Conservation (phyloP, 2,329 filamentous ascomycete species). For the Lasiodiplodia theobromae region DNA sequence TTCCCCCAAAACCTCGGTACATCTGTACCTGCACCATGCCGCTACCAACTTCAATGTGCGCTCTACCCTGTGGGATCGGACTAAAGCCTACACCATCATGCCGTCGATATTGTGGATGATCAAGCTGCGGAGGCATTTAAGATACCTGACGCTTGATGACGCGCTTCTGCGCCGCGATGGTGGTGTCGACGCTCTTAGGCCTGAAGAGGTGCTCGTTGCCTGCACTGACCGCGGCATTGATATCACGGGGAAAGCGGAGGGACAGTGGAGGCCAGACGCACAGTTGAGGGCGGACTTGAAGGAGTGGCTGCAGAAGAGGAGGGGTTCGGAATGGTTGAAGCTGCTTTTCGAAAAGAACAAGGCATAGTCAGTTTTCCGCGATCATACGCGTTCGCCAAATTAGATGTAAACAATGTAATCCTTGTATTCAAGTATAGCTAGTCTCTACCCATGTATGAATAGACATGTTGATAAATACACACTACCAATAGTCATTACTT, state of each 20-base stretch:
- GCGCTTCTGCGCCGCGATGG: slow-evolving; percentile 69
- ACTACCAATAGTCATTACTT: too few species aligned
- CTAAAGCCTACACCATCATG: slow-evolving; percentile 52
- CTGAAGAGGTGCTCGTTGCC: slow-evolving; percentile 72
- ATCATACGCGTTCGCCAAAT: too few species aligned
- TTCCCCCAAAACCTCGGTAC: slow-evolving; percentile 39
- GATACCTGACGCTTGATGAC: slow-evolving; percentile 78
- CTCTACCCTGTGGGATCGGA: slow-evolving; percentile 48
- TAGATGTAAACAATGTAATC: too few species aligned
- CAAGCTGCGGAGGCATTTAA: slow-evolving; percentile 46
- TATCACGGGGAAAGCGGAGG: slow-evolving; percentile 52
- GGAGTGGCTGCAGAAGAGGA: slow-evolving; percentile 3
- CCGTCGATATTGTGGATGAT: slow-evolving; percentile 65
- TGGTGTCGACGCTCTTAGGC: slow-evolving; percentile 64
- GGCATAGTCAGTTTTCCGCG: neutral
- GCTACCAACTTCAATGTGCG: slow-evolving; percentile 48
- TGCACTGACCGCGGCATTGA: slow-evolving; percentile 73
- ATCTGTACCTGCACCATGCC: slow-evolving; percentile 38
- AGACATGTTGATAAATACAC: too few species aligned
- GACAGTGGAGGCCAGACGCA: slow-evolving; percentile 18
- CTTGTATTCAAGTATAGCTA: too few species aligned
- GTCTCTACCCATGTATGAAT: too few species aligned
- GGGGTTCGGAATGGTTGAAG: neutral
- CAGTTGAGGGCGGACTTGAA: slow-evolving; percentile 45
- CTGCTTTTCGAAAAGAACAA: neutral